Evolutionary conservation across 306 rosid species (phyloP).

Genomic region (Vigna nakashimae): DNA sequence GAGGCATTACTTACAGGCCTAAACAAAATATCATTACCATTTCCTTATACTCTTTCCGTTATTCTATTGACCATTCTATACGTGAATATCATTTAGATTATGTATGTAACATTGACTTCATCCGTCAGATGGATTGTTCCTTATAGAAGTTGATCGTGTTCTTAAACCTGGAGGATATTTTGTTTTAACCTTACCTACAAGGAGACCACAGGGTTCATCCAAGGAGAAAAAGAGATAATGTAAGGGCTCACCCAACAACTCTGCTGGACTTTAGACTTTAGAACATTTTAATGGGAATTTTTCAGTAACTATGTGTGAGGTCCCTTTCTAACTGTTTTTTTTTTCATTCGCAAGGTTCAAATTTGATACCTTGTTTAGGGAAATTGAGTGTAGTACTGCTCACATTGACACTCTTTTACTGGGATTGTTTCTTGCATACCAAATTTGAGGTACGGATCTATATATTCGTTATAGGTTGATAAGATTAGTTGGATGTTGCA

Average conservation of each 20-base stretch:
- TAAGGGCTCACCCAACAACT: no score
- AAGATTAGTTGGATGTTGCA: neutral
- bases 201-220: no score
- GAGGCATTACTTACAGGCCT: no score
- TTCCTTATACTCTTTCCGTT: neutral
- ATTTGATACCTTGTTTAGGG: no score
- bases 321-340: no score
- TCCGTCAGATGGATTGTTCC: slow-evolving; percentile 79
- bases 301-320: no score
- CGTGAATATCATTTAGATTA: slow-evolving; percentile 31
- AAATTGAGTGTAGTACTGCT: no score
- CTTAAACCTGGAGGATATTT: slow-evolving; percentile 99
- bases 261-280: neutral
- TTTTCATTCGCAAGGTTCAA: no score
- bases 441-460: neutral
- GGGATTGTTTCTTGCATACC: neutral
- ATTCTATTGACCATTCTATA: neutral
- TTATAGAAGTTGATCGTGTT: slow-evolving; percentile 92
- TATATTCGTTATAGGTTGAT: slow-evolving; percentile 20
- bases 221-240: no score
- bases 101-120: slow-evolving; percentile 39
- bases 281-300: neutral
- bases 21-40: neutral
- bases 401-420: neutral
- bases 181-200: slow-evolving; percentile 48